phyloP scores from a whole-genome alignment of 768 basidiomycete species.

The Rhodotorula taiwanensis region DNA sequence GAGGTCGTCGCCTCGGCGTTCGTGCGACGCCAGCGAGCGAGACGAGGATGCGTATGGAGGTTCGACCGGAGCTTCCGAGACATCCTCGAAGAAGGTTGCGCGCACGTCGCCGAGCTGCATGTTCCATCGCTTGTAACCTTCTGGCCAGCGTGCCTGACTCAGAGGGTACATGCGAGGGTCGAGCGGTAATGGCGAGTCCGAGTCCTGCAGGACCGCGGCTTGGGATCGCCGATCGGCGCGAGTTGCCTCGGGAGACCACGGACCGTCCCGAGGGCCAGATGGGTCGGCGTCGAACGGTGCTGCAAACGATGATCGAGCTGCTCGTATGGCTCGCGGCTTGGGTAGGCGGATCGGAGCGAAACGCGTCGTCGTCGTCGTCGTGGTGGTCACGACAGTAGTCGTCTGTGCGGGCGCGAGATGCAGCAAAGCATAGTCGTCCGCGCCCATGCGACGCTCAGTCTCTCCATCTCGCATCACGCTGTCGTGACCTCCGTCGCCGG shows the following conservation, averaged over 20 bases:
- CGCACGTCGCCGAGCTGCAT: constrained; percentile 17
- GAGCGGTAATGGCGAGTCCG: neutral
- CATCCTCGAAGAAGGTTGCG: constrained; percentile 17
- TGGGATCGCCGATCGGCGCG: too few relatives aligned
- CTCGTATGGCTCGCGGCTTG: constrained; percentile 2
- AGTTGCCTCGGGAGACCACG: neutral
- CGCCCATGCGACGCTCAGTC: too few relatives aligned
- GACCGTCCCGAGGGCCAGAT: neutral
- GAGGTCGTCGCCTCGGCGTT: too few relatives aligned
- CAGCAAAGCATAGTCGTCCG: constrained; percentile 22
- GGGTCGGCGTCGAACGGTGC: neutral
- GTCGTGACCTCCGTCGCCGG: neutral
- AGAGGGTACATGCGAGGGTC: constrained; percentile 31
- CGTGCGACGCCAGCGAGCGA: too few relatives aligned
- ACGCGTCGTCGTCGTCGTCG: constrained; percentile 25
- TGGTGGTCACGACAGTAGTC: constrained; percentile 28
- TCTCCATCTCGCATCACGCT: too few relatives aligned
- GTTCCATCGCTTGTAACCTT: constrained; percentile 4
- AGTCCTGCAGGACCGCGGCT: too few relatives aligned
- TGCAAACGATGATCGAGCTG: constrained; percentile 8
- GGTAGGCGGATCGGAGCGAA: constrained; percentile 36
- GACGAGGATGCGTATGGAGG: neutral
- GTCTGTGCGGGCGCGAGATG: constrained; percentile 27
- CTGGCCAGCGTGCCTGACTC: constrained; percentile 16
- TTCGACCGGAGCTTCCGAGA: neutral